Conservation (phyloP, 2,329 filamentous ascomycete species). For the Dothistroma septosporum region DNA sequence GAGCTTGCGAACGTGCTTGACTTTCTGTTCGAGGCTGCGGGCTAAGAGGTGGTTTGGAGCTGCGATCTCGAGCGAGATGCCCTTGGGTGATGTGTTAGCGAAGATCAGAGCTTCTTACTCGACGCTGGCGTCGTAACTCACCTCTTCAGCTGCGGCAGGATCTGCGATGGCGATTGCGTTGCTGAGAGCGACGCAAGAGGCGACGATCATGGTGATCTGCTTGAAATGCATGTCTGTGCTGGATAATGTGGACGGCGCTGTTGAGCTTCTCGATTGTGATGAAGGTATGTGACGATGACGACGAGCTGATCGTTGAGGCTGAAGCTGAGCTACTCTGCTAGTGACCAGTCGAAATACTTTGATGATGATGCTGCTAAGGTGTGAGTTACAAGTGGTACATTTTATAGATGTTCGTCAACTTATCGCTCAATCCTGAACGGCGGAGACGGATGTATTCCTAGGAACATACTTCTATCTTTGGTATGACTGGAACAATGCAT, state of each 20-base stretch:
- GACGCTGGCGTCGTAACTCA: neutral
- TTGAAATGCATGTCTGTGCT: neutral
- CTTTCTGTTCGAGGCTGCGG: neutral
- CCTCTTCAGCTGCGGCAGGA: neutral
- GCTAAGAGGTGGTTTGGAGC: neutral
- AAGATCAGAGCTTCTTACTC: neutral
- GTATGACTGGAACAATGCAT: neutral
- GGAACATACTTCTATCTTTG: neutral
- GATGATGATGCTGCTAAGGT: neutral
- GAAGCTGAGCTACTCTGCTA: neutral
- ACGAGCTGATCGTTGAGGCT: neutral
- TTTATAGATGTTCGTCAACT: neutral
- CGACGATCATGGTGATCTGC: neutral
- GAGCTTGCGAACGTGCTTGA: neutral
- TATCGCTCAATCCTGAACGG: neutral
- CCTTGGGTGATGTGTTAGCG: neutral
- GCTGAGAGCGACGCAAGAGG: neutral
- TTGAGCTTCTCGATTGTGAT: neutral
- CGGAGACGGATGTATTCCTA: neutral
- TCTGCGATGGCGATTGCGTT: neutral
- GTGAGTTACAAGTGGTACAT: neutral
- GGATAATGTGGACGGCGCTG: neutral
- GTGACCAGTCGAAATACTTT: neutral
- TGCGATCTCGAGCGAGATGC: neutral
- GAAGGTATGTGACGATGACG: neutral